phyloP scores from a whole-genome alignment of 1,284 basidiomycete genomes.

The Ganoderma sp. region DNA sequence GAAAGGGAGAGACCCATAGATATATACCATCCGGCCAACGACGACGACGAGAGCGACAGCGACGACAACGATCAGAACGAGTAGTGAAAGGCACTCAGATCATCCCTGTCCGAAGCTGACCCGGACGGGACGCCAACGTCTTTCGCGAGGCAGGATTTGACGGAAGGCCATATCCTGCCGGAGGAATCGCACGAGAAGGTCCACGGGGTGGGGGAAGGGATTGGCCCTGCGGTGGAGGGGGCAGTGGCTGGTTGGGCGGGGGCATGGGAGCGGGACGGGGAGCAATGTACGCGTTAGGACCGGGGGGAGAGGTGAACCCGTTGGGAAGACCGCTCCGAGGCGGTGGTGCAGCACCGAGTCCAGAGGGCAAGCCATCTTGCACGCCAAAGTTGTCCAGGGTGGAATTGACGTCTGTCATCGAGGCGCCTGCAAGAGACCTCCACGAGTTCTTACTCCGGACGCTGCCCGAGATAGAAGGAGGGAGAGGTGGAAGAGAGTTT shows the following conservation, averaged over 20 bases:
- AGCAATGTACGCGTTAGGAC: constrained; percentile 33
- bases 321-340: constrained; percentile 16
- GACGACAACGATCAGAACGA: constrained; percentile 7
- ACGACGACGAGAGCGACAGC: constrained; percentile 8
- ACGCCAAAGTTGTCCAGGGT: constrained; percentile 40
- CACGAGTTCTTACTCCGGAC: constrained; percentile 33
- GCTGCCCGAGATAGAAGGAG: constrained; percentile 19
- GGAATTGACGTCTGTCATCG: constrained; percentile 36
- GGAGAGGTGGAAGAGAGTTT: constrained; percentile 20
- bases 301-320: constrained; percentile 25
- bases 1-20: constrained; percentile 13
- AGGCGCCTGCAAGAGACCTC: constrained; percentile 38
- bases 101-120: constrained; percentile 33
- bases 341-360: background rate
- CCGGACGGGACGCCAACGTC: constrained; percentile 23
- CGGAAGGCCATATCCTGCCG: constrained; percentile 26
- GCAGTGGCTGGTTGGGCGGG: constrained; percentile 19
- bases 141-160: constrained; percentile 27
- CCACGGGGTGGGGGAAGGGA: constrained; percentile 26
- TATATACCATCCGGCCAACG: constrained; percentile 7
- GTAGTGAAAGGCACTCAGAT: constrained; percentile 21
- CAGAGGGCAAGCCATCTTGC: constrained; percentile 35
- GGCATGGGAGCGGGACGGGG: constrained; percentile 28
- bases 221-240: constrained; percentile 24
- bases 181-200: constrained; percentile 21